Evolutionary conservation across 1,139 yeast species (phyloP), one percentile per base, ranked within the genome.

Genomic region (Candida labiduridarum): DNA sequence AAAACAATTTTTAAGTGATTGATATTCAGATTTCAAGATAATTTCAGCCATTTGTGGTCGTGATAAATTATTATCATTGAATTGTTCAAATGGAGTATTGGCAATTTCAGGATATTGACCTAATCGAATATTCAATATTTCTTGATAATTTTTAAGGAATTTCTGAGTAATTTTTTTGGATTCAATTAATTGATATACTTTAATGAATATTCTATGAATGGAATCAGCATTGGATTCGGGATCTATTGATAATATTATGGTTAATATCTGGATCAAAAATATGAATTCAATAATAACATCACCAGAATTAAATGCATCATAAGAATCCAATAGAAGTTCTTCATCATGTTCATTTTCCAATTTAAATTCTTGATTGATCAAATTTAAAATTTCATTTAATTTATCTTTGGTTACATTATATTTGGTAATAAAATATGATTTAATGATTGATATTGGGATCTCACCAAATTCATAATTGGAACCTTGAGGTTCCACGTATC

Each of bases 381-480:
- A 54, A 7, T 62, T 59, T 12, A 75, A 53, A 7, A 77, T 57
- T 12, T 66, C 68, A 8, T 71, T 70, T 8, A 77, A 55, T 12
- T 68, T 55, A 14, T 49, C 44, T 33, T 48, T 56, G 39, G 64
- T 59, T 35, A 66, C 56, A 6, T 59, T 54, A 53, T 51, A 69
- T 42, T 50, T 56, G 0, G 61, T 57, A 1, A 70, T 54, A 46
- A 77, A 76, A 40, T 64, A 69, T 31, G 54, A 34, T 41, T 69
- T 70, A 16, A 87, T 72, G 3, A 62, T 60, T 0, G 55, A 46
- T 44, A 85, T 54, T 1, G 85, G 77, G 2, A 94, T 62, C 64
- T 94, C 98, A 7, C 87, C 97, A 59, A 89, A 87, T 64, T 94
- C 98, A 63, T 74, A 83, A 47, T 79, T 81, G 0, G 96, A 89